Evolutionary conservation across 1,284 basidiomycete species (phyloP).

Genomic region (Neotropicomus parvogracilis): DNA sequence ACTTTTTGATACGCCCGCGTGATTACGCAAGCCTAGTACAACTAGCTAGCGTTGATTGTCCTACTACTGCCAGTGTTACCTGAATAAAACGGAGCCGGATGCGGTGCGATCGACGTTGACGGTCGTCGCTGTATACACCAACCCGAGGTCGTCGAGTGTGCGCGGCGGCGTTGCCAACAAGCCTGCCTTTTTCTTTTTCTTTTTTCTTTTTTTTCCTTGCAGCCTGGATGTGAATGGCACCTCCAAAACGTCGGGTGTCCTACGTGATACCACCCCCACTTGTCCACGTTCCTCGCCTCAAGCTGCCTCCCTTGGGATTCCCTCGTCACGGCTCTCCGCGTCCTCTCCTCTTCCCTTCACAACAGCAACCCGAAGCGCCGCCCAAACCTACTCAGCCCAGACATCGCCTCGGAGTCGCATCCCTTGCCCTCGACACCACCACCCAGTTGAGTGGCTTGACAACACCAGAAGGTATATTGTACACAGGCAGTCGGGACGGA

Average conservation of each 20-base stretch:
- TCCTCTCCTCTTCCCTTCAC: conserved; percentile 58
- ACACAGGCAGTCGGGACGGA: conserved; percentile 91
- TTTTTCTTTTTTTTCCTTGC: not conserved
- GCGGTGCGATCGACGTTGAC: conserved; percentile 9
- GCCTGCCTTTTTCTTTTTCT: not conserved
- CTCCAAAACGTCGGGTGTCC: conserved; percentile 62
- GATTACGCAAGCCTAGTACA: conserved; percentile 35
- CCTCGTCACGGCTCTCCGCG: conserved; percentile 60
- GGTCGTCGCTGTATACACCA: too few species aligned
- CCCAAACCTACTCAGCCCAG: conserved; percentile 51
- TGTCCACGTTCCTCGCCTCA: conserved; percentile 60
- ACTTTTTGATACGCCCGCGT: not conserved
- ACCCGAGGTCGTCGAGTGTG: not conserved
- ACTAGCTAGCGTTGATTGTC: too few species aligned
- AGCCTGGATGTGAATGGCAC: conserved; percentile 37
- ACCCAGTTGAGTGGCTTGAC: conserved; percentile 64
- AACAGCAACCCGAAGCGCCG: conserved; percentile 19
- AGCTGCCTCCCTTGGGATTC: conserved; percentile 64
- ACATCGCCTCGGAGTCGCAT: conserved; percentile 84
- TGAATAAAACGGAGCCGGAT: too few species aligned
- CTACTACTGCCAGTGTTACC: too few species aligned
- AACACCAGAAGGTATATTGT: conserved; percentile 85
- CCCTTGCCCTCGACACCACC: conserved; percentile 81
- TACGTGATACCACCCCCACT: conserved; percentile 80
- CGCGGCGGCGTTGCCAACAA: not conserved